Conservation (phyloP, 768 basidiomycete genomes). For the Leccinum barrowsii region DNA sequence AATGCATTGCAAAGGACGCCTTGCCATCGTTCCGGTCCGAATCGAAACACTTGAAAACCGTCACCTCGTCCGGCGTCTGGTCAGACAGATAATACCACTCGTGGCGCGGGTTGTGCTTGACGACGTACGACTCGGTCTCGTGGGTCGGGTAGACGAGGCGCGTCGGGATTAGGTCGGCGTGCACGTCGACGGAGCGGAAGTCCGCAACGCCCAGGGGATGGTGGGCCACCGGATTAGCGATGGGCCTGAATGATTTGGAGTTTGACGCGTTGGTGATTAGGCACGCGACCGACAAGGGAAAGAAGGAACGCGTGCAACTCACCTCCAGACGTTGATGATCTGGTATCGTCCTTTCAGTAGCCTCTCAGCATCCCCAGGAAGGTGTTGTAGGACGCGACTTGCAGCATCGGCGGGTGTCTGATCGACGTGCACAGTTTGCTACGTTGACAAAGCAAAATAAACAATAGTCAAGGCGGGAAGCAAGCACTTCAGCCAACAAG, state of each 20-base stretch:
- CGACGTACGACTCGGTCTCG: too few species aligned
- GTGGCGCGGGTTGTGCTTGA: background rate
- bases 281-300: background rate
- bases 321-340: conserved; percentile 45
- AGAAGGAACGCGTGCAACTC: background rate
- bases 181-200: conserved; percentile 33
- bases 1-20: conserved; percentile 37
- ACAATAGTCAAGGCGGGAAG: too few species aligned
- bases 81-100: conserved; percentile 37
- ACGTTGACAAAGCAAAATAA: background rate
- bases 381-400: conserved; percentile 33
- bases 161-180: conserved; percentile 32
- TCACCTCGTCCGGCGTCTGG: conserved; percentile 38
- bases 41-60: conserved; percentile 42
- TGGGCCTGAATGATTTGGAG: conserved; percentile 20
- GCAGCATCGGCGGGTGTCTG: conserved; percentile 35
- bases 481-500: background rate
- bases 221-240: conserved; percentile 34
- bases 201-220: conserved; percentile 38
- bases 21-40: conserved; percentile 28
- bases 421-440: conserved; percentile 42
- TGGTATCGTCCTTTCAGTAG: conserved; percentile 37
- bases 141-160: conserved; percentile 29
- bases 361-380: conserved; percentile 37
- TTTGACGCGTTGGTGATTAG: background rate